Evolutionary conservation across 192 early-diverging fungal genomes (phyloP), one percentile per base, ranked within the genome.

Genomic region (Linnemannia hyalina): DNA sequence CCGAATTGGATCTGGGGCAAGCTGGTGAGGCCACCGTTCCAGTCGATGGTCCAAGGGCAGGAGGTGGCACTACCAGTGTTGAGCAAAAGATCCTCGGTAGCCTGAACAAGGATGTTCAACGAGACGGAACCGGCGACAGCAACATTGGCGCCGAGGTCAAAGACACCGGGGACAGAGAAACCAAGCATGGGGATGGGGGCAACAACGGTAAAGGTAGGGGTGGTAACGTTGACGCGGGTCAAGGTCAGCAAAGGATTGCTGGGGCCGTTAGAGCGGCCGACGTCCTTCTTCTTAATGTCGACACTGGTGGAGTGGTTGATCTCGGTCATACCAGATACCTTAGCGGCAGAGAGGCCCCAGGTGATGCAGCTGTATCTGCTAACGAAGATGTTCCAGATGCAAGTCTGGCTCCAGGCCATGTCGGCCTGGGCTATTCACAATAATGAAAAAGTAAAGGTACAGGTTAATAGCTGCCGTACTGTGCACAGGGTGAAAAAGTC

Each of bases 11-110:
- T 68, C n/a, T 76, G 74, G 26, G 82, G 82, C 46, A 46, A 20
- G 7, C 44, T 42, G 38, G 76, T 55, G 76, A 83, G 32, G 3
- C 46, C 32, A n/a, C 82, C 82, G 60, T 78, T 76, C 82, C 82
- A 83, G n/a, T 83, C 72, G 44, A 83, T 83, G 72, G 73, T 68
- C 82, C 82, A 83, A 20, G 82, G 82, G 73, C 82, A 83, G 22
- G 60, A 69, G 1, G 82, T 36, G 44, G 70, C 36, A 38, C 46
- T 70, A 49, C 82, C 82, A 46, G 76, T 83, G 82, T 83, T 83
- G 73, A 83, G 72, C 76, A 83, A 55, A n/a, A 83, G 72, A 22
- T 83, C 82, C 73, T 83, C 9, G n/a, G 82, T 74, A 29, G 82
- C 82, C 71, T 78, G 76, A 16, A 83, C 82, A 13, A 78, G 57